Evolutionary conservation across 768 basidiomycete species (phyloP), one percentile per base, ranked within the genome.

Genomic region (Agrocybe chaxingu): DNA sequence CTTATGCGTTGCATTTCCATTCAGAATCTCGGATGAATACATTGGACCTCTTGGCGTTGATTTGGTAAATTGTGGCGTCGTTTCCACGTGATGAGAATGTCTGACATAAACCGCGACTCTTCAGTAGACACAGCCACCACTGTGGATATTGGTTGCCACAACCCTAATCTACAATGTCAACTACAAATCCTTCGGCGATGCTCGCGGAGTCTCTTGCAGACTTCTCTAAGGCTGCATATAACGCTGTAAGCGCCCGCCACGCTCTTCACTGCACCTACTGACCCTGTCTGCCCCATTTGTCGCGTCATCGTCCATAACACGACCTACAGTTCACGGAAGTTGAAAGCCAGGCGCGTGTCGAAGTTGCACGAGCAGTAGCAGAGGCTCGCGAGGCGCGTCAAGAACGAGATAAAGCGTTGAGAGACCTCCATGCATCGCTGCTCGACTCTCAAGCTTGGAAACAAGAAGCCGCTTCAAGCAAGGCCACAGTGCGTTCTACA

Each of bases 301-400:
- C 19, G 16, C 8, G 9, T 8, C 13, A 42, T 29, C 41, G 19
- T 40, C 11, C 8, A 19, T 48, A 43, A 35, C 37, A 7, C 7
- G 45, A 30, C 24, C 36, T 32, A 40, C 42, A 87, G 85, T 71
- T 85, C 50, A 70, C 76, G 10, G 70, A 76, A 33, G 70, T 79
- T 12, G 83, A 87, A 53, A 74, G 76, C n/a, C 75, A 79, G 48
- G 72, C 79, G 3, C 76, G 76, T 54, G 64, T 68, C 36, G 80
- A 85, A 55, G 71, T 84, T 54, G 69, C 77, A 45, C 75, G 75
- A 41, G 74, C 77, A 8, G 55, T 66, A 35, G 57, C 70, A 4
- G 80, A 85, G 31, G 58, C 70, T 11, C 72, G 70, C 37, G 75
- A 77, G 35, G 76, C 79, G 13, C 71, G 73, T 43, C 58, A 65